phyloP scores from a whole-genome alignment of 108 stramenopile species.

The Aurantiochytrium sp. region DNA sequence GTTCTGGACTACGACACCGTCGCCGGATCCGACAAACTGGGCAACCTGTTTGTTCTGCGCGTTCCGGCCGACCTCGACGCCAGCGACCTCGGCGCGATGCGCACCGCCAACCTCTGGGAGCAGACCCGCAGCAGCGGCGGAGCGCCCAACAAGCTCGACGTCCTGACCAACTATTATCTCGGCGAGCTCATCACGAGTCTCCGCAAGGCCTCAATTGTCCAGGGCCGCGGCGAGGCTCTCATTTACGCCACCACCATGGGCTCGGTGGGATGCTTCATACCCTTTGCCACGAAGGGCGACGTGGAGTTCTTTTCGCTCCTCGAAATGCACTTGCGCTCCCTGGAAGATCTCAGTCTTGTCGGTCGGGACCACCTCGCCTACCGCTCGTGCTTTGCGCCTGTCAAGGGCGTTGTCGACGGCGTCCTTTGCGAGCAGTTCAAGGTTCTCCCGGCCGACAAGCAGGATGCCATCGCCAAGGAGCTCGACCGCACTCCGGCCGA shows the following conservation, averaged over 20 bases:
- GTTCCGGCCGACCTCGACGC: constrained; percentile 67
- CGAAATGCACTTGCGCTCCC: constrained; percentile 75
- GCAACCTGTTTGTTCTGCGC: constrained; percentile 86
- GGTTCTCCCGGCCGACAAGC: constrained; percentile 66
- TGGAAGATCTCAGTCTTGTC: constrained; percentile 45
- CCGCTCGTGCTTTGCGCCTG: constrained; percentile 84
- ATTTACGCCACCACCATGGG: constrained; percentile 88
- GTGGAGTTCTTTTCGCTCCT: constrained; percentile 88
- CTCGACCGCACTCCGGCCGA: constrained; percentile 85
- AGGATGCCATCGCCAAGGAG: constrained; percentile 74
- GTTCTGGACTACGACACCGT: constrained; percentile 92
- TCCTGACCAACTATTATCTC: constrained; percentile 74
- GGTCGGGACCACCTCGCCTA: constrained; percentile 88
- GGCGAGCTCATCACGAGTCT: constrained; percentile 89
- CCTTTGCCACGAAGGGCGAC: constrained; percentile 83
- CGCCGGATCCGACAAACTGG: constrained; percentile 92
- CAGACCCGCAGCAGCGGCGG: constrained; percentile 40
- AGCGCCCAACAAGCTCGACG: constrained; percentile 77
- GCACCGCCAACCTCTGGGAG: constrained; percentile 46
- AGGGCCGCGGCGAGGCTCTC: constrained; percentile 77
- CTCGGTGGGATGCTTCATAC: constrained; percentile 82
- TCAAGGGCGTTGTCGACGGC: constrained; percentile 90
- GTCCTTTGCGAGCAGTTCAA: constrained; percentile 86
- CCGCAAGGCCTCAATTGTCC: constrained; percentile 79
- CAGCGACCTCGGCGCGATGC: constrained; percentile 67